Evolutionary conservation across 371 early-diverging fungal genomes (phyloP), one percentile per base, ranked within the genome.

Genomic region (Circinella minor): DNA sequence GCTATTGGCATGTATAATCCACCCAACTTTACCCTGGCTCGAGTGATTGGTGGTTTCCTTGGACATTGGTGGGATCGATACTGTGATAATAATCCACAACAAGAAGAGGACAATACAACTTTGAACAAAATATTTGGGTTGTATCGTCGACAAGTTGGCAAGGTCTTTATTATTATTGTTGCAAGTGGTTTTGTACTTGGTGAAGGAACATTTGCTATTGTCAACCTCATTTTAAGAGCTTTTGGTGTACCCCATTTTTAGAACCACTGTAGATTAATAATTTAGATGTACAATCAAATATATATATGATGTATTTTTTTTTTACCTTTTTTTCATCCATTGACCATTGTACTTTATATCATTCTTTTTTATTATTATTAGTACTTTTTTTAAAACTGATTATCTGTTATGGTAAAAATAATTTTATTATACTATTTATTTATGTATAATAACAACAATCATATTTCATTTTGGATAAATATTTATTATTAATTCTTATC

Each of bases 1-100:
- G 93, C 94, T 13, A 91, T 94, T 47, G 94, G 94, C 20, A 94
- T 94, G 76, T 94, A 93, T 75, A 94, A 92, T 76, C 88, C 93
- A 17, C 94, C 94, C 17, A 90, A 88, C 68, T 94, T 92, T 65
- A 92, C 92, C 3, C 71, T 93, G 55, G 91, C 93, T 36, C 87
- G 94, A 3, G 88, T 91, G 1, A 80, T 91, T 17, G 94, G 94
- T 27, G 93, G 92, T 6, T 64, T 90, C 8, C 71, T 81, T 3
- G 80, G 80, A 0, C 47, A 84, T 20, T 66, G 71, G 43, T 88
- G 89, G 87, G 82, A 85, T 72, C 68, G 71, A 61, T 80, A 80
- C 63, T 89, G 87, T 67, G 72, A 76, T 64, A 4, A 14, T 20
- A 5, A 27, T 48, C 34, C 57, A 36, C 34, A 39, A 43, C 27